A percentile compares a stretch with the other conserved stretches of the same genome.
Conservation (phyloP, 257 asterid genomes). For the Solanum ossicruentum region DNA sequence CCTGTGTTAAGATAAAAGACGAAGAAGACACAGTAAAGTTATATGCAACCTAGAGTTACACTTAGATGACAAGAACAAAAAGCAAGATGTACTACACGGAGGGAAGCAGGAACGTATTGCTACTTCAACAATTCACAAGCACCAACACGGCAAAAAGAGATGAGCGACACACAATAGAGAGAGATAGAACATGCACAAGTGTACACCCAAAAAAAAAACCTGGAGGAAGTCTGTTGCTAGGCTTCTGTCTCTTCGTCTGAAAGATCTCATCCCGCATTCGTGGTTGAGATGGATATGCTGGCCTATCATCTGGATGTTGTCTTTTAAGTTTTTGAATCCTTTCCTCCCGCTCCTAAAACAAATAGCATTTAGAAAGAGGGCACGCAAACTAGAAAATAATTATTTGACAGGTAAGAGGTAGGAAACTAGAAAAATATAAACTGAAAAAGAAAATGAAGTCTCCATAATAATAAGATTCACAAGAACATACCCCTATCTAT, state of each 20-base stretch:
- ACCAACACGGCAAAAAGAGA: neutral
- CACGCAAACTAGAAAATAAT: neutral
- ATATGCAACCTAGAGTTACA: neutral
- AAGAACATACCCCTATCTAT: neutral
- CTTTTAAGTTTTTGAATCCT: slow-evolving; percentile 57
- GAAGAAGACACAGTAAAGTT: neutral
- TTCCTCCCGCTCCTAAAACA: slow-evolving; percentile 81
- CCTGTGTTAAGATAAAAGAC: neutral
- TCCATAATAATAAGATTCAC: neutral
- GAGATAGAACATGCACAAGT: neutral
- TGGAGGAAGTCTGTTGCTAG: slow-evolving; percentile 70
- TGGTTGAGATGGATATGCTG: slow-evolving; percentile 41
- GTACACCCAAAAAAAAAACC: slow-evolving; percentile 23
- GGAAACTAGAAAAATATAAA: neutral
- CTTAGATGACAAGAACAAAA: neutral
- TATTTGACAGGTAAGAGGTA: neutral
- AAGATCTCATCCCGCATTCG: slow-evolving; percentile 36
- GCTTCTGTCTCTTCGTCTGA: slow-evolving; percentile 54
- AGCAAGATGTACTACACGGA: neutral
- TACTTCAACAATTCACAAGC: neutral
- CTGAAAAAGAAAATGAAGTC: neutral
- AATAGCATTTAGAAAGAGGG: slow-evolving; percentile 1
- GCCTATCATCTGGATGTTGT: slow-evolving; percentile 59
- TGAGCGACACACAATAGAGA: neutral
- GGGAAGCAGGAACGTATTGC: neutral